Conservation (phyloP, 2,329 filamentous ascomycete genomes). For the Plectosphaerella sp. region DNA sequence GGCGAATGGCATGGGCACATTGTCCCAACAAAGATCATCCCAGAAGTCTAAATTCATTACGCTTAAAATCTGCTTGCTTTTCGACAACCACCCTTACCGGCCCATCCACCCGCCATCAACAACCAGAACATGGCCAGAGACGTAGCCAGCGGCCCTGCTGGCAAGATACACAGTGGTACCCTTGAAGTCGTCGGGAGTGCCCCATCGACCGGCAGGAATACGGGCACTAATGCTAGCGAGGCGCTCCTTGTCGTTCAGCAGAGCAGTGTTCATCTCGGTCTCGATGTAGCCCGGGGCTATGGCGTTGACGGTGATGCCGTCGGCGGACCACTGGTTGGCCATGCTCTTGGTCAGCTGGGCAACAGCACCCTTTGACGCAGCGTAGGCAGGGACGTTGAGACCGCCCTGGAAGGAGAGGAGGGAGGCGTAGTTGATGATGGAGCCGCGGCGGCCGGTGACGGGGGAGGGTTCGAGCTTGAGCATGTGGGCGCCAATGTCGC, state of each 20-base stretch:
- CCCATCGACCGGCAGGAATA: slow-evolving; percentile 84
- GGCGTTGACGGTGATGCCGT: slow-evolving; percentile 79
- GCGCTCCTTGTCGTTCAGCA: slow-evolving; percentile 68
- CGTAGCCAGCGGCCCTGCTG: slow-evolving; percentile 71
- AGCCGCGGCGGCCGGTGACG: slow-evolving; percentile 54
- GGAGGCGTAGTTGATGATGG: slow-evolving; percentile 80
- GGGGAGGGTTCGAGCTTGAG: slow-evolving; percentile 48
- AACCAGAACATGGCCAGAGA: slow-evolving; percentile 75
- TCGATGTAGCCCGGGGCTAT: slow-evolving; percentile 87
- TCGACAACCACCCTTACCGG: slow-evolving; percentile 41
- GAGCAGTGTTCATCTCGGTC: slow-evolving; percentile 89
- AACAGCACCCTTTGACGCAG: slow-evolving; percentile 80
- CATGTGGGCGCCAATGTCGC: slow-evolving; percentile 78
- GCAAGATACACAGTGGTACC: slow-evolving; percentile 75
- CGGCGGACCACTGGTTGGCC: slow-evolving; percentile 79
- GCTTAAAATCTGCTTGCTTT: not conserved
- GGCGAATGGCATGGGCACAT: no score
- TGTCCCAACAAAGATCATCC: not conserved
- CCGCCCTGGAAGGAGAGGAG: slow-evolving; percentile 84
- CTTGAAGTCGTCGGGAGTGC: slow-evolving; percentile 81
- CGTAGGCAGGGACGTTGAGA: slow-evolving; percentile 83
- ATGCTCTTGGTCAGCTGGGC: slow-evolving; percentile 81
- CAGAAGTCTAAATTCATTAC: not conserved
- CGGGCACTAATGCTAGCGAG: slow-evolving; percentile 70
- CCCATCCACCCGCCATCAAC: slow-evolving; percentile 96